A percentile compares a stretch with the other conserved stretches of the same genome.
These are phyloP conservation scores for Triticum timopheevii DNA, from an alignment of 176 grass and related monocot species.

Conservation along the genomic window DNA sequence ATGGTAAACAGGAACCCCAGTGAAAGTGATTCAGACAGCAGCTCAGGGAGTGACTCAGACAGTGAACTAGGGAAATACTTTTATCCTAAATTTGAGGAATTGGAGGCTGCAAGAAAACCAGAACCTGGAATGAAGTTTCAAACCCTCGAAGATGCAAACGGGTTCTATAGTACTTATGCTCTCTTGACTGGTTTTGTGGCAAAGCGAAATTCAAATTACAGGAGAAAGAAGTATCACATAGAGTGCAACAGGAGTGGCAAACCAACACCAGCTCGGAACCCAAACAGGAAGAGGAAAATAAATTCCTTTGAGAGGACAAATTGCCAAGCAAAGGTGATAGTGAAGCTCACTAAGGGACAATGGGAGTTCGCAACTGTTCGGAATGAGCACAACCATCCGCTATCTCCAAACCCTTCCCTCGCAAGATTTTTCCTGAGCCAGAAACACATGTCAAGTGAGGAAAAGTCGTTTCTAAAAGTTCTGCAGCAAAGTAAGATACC, in stretches of 20 bases:
- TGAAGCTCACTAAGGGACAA: conserved; percentile 21
- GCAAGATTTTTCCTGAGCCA: conserved; percentile 11
- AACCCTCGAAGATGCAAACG: conserved; percentile 10
- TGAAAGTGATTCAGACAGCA: conserved; percentile 22
- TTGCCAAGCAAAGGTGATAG: conserved; percentile 27
- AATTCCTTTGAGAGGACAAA: conserved; percentile 16
- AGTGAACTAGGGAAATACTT: conserved; percentile 14
- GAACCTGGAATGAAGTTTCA: conserved; percentile 33
- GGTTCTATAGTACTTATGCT: conserved; percentile 24
- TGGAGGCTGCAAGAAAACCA: conserved; percentile 19
- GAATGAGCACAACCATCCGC: conserved; percentile 23
- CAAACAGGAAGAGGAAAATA: conserved; percentile 10
- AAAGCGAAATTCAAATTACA: conserved; percentile 3
- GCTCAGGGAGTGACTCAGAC: conserved; percentile 17
- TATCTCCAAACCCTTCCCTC: conserved; percentile 8
- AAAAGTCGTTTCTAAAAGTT: conserved; percentile 27
- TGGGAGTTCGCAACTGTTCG: conserved; percentile 15
- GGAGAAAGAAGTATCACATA: conserved; percentile 23
- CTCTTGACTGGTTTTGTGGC: conserved; percentile 7
- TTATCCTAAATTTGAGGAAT: conserved; percentile 28
- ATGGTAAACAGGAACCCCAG: conserved; percentile 2
- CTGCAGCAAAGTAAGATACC: conserved; percentile 22
- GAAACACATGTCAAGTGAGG: conserved; percentile 23
- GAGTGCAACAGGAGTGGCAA: conserved; percentile 35
- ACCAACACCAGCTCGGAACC: background rate